Evolutionary conservation across 164 flowering plant genomes (phyloP).

Genomic region (Magnolia officinalis): DNA sequence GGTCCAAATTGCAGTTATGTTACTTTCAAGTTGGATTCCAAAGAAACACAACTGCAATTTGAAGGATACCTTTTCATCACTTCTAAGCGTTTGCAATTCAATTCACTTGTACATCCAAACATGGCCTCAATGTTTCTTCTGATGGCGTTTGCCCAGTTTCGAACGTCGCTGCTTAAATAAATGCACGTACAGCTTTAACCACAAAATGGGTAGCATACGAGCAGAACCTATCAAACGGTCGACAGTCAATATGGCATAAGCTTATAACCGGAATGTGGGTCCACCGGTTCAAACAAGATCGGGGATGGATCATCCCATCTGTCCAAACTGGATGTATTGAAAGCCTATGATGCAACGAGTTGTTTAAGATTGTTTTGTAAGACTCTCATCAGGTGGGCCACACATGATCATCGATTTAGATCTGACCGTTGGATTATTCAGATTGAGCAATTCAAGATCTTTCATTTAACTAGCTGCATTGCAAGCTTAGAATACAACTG

Average conservation of each 20-base stretch:
- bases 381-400: too few species aligned
- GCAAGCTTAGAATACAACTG: not conserved
- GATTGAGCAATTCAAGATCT: too few species aligned
- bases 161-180: conserved; percentile 70
- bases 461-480: not conserved
- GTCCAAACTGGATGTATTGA: not conserved
- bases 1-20: not conserved
- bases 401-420: too few species aligned
- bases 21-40: too few species aligned
- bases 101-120: not conserved
- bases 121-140: conserved; percentile 29
- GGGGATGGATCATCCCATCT: not conserved
- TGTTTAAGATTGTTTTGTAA: not conserved
- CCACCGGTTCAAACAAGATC: not conserved
- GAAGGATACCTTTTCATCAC: not conserved
- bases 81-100: not conserved
- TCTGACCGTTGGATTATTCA: too few species aligned
- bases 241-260: not conserved
- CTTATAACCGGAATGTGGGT: not conserved
- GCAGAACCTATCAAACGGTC: conserved; percentile 45
- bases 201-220: conserved; percentile 72
- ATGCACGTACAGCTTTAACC: conserved; percentile 77
- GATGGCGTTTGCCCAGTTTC: conserved; percentile 46
- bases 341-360: not conserved
- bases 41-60: not conserved